These are phyloP conservation scores for Gnomoniopsis sp. DNA, from an alignment of 2,329 filamentous ascomycete genomes.

Conservation along the genomic window DNA sequence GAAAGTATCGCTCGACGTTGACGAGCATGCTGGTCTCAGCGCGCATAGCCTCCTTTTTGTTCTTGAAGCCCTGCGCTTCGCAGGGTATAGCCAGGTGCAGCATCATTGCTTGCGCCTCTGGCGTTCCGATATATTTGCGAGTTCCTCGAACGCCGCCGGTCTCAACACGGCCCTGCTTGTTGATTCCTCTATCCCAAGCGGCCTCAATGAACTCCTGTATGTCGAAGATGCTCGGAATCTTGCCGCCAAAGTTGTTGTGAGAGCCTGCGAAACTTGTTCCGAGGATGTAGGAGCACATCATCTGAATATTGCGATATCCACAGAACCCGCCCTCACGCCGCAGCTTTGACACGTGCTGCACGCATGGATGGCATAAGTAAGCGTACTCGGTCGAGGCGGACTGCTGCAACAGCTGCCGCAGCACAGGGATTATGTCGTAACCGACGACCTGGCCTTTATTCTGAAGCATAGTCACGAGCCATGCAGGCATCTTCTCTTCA, in stretches of 20 bases:
- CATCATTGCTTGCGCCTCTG: constrained; percentile 84
- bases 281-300: constrained; percentile 77
- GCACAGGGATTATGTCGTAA: constrained; percentile 59
- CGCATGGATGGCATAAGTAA: constrained; percentile 74
- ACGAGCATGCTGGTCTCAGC: constrained; percentile 58
- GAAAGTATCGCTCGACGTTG: constrained; percentile 73
- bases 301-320: constrained; percentile 93
- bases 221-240: constrained; percentile 71
- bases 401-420: constrained; percentile 61
- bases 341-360: constrained; percentile 79
- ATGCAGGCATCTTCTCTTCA: constrained; percentile 71
- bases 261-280: constrained; percentile 53
- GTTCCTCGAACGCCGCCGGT: constrained; percentile 87
- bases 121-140: constrained; percentile 91
- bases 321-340: constrained; percentile 86
- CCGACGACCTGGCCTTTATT: constrained; percentile 53
- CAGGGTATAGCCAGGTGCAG: constrained; percentile 65
- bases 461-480: constrained; percentile 61
- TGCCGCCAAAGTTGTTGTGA: constrained; percentile 53
- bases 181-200: constrained; percentile 86
- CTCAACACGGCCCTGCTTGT: constrained; percentile 68
- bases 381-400: constrained; percentile 64
- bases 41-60: constrained; percentile 38
- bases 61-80: constrained; percentile 58
- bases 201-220: constrained; percentile 84